These are phyloP conservation scores for Polytrichum formosum DNA, from an alignment of 225 moss, liverwort and hornwort species.

Conservation along the genomic window DNA sequence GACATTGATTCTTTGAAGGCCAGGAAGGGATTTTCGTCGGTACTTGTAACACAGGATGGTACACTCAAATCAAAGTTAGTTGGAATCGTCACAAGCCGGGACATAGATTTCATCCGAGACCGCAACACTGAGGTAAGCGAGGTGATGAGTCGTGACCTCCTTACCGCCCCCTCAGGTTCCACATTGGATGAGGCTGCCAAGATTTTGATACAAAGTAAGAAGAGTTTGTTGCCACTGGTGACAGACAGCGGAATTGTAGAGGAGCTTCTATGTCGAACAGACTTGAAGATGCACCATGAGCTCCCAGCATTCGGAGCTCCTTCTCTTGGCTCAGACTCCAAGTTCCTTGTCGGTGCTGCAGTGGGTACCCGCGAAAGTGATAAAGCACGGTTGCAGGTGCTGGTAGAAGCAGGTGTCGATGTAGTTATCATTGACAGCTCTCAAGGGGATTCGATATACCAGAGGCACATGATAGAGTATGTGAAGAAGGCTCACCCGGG, in stretches of 20 bases:
- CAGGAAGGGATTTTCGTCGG: slow-evolving; percentile 61
- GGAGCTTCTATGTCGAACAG: slow-evolving; percentile 60
- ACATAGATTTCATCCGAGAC: slow-evolving; percentile 50
- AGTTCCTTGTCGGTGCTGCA: slow-evolving; percentile 64
- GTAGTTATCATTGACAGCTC: slow-evolving; percentile 81
- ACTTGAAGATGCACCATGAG: slow-evolving; percentile 33
- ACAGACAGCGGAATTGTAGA: slow-evolving; percentile 37
- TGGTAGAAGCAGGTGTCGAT: slow-evolving; percentile 62
- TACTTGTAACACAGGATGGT: slow-evolving; percentile 71
- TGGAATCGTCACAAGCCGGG: slow-evolving; percentile 74
- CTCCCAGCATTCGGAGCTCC: slow-evolving; percentile 38
- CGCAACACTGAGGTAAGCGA: slow-evolving; percentile 45
- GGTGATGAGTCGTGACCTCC: slow-evolving; percentile 60
- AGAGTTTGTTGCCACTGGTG: slow-evolving; percentile 66
- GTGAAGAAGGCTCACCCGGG: slow-evolving; percentile 57
- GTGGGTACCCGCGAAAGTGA: slow-evolving; percentile 72
- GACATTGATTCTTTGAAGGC: slow-evolving; percentile 46
- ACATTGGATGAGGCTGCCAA: slow-evolving; percentile 42
- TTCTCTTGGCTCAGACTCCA: slow-evolving; percentile 57
- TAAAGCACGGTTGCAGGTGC: slow-evolving; percentile 37
- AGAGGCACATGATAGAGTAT: slow-evolving; percentile 60
- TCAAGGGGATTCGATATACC: slow-evolving; percentile 70
- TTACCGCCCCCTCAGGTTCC: slow-evolving; percentile 52
- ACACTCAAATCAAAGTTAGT: slow-evolving; percentile 49
- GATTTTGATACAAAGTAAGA: slow-evolving; percentile 50